Conservation (phyloP, 306 rosid species). For the Acacia crassicarpa region DNA sequence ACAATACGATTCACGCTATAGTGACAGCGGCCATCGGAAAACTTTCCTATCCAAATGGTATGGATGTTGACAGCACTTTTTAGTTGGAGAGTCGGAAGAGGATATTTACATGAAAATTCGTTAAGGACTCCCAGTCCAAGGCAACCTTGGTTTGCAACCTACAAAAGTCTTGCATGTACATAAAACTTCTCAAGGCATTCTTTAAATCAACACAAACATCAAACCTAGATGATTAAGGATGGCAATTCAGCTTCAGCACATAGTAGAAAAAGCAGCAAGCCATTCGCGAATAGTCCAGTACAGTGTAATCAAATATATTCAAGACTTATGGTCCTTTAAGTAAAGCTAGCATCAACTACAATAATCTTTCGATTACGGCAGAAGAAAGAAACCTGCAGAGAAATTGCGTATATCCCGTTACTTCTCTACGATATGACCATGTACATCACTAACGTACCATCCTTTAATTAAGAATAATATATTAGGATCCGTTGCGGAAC, state of each 20-base stretch:
- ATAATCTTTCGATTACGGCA: neutral
- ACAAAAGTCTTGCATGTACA: neutral
- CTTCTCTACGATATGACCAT: slow-evolving; percentile 71
- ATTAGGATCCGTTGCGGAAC: slow-evolving; percentile 8
- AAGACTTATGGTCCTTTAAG: neutral
- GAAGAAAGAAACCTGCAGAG: slow-evolving; percentile 57
- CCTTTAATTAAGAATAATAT: neutral
- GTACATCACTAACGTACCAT: slow-evolving; percentile 20
- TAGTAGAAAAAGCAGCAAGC: neutral
- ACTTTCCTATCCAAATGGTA: too few relatives aligned
- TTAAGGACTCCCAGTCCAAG: neutral
- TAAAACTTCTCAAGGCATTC: neutral
- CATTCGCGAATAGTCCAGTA: neutral
- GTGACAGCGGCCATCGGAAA: too few relatives aligned
- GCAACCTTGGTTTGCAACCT: neutral
- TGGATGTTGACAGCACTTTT: neutral
- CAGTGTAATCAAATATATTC: neutral
- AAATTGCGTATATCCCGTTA: slow-evolving; percentile 78
- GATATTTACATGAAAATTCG: neutral
- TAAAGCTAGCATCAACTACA: neutral
- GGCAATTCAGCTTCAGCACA: too few relatives aligned
- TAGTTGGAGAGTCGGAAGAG: neutral
- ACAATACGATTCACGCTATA: too few relatives aligned
- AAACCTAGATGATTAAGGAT: neutral
- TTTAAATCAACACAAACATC: neutral